phyloP scores from a whole-genome alignment of 345 rosid species.

The Populus ilicifolia region DNA sequence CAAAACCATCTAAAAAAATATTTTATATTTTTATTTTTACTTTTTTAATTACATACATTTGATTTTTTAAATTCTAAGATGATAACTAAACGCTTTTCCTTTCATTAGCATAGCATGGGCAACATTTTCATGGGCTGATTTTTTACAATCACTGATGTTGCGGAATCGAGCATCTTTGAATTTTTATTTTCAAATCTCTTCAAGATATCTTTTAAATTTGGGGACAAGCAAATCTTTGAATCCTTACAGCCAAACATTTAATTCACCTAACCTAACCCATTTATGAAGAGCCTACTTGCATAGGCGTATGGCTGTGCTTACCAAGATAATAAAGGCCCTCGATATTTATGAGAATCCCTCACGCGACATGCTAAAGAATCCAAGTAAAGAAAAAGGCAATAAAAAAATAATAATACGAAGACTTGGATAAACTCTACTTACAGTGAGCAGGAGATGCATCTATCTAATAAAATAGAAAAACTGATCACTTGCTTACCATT shows the following conservation, averaged over 20 bases:
- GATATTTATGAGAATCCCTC: background rate
- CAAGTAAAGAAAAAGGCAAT: background rate
- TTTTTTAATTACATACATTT: too few relatives aligned
- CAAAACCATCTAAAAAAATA: too few relatives aligned
- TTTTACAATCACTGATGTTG: too few relatives aligned
- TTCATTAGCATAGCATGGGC: too few relatives aligned
- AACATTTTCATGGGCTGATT: too few relatives aligned
- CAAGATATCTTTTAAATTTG: background rate
- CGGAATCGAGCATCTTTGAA: background rate
- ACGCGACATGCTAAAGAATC: background rate
- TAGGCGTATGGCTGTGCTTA: too few relatives aligned
- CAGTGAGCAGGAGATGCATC: too few relatives aligned
- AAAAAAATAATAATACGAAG: background rate
- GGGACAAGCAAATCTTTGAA: conserved; percentile 9
- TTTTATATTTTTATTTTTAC: too few relatives aligned
- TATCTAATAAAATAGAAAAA: too few relatives aligned
- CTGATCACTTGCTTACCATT: too few relatives aligned
- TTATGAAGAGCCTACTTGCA: background rate
- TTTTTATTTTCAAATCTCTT: background rate
- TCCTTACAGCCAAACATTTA: conserved; percentile 15
- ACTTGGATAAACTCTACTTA: background rate
- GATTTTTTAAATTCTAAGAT: too few relatives aligned
- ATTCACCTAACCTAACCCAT: background rate
- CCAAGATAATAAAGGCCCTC: background rate
- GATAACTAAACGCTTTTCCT: too few relatives aligned